phyloP scores from a whole-genome alignment of 768 basidiomycete species.

The Xerocomellus chrysenteron region DNA sequence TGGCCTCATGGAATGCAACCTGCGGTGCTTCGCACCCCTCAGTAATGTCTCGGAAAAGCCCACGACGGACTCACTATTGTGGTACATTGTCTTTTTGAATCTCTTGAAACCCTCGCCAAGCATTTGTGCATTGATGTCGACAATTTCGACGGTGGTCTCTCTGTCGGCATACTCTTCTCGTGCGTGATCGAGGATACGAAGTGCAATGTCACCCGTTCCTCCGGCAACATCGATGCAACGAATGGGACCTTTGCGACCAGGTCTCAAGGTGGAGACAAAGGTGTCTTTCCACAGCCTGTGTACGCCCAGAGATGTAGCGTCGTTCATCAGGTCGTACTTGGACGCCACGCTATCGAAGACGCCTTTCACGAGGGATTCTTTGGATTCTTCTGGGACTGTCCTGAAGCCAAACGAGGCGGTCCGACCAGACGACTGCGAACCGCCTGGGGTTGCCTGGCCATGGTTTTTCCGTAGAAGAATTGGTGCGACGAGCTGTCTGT shows the following conservation, averaged over 20 bases:
- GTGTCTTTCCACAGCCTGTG: slow-evolving; percentile 97
- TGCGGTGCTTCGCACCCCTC: slow-evolving; percentile 66
- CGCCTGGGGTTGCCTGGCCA: slow-evolving; percentile 7
- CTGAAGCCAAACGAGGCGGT: slow-evolving; percentile 93
- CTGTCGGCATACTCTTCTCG: slow-evolving; percentile 87
- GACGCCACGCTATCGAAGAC: slow-evolving; percentile 97
- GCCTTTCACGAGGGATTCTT: slow-evolving; percentile 86
- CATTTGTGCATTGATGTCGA: slow-evolving; percentile 97
- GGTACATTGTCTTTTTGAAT: slow-evolving; percentile 97
- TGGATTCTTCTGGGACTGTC: slow-evolving; percentile 80
- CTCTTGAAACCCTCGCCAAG: slow-evolving; percentile 85
- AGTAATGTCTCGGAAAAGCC: neutral
- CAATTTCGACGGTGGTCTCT: slow-evolving; percentile 84
- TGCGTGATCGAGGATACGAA: slow-evolving; percentile 89
- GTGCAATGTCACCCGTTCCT: slow-evolving; percentile 96
- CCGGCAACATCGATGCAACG: slow-evolving; percentile 95
- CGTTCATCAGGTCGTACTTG: slow-evolving; percentile 98
- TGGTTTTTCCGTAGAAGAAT: slow-evolving; percentile 24
- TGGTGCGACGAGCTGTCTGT: slow-evolving; percentile 9
- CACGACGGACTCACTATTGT: slow-evolving; percentile 67
- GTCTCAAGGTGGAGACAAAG: slow-evolving; percentile 72
- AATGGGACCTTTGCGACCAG: slow-evolving; percentile 70
- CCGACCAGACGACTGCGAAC: slow-evolving; percentile 24
- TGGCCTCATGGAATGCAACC: slow-evolving; percentile 88
- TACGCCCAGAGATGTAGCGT: slow-evolving; percentile 95